Evolutionary conservation across 192 early-diverging fungal species (phyloP), one percentile per base, ranked within the genome.

Genomic region (Pilaira anomala): DNA sequence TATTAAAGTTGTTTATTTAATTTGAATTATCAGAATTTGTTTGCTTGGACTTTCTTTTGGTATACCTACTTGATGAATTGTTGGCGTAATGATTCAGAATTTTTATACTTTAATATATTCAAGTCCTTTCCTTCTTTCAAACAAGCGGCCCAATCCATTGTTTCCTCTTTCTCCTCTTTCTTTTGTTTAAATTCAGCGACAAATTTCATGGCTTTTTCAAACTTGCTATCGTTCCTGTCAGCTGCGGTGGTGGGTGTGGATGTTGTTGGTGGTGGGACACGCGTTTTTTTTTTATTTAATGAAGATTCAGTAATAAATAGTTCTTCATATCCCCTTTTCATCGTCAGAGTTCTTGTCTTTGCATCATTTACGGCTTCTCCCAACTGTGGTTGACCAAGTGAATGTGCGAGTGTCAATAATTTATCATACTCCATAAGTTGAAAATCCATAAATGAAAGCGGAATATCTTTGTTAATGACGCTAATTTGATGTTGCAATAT

Each of bases 171-270:
- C 21, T 40, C 54, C 54, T 22, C 30, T 56, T 22, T 56, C 30
- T 40, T 56, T 56, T 40, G 19, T 6, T 56, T 56, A 21, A 56
- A 56, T 41, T 40, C 33, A 22, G 7, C 36, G 54, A 56, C 54
- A 56, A 40, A 56, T 40, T 56, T 2, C 44, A 39, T 53, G 51
- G 51, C 51, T 53, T 0, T 16, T 53, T 53, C 7, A 53, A 33
- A 53, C 51, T n/a, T 46, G 13, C 16, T 46, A 14, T 12, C n/a
- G 42, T 46, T 19, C 16, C 5, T 46, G 2, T 19, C 44, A 46
- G 13, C 13, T 46, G 0, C 13, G 18, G 44, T 46, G 16, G 44
- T 46, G 44, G 16, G 3, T 46, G 44, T 46, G 44, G 44, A 46
- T 46, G 44, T 11, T 2, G 44, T 14, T 46, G 44, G 44, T 14